Evolutionary conservation across 2,329 filamentous ascomycete species (phyloP).

Genomic region (Rutstroemia sp.): DNA sequence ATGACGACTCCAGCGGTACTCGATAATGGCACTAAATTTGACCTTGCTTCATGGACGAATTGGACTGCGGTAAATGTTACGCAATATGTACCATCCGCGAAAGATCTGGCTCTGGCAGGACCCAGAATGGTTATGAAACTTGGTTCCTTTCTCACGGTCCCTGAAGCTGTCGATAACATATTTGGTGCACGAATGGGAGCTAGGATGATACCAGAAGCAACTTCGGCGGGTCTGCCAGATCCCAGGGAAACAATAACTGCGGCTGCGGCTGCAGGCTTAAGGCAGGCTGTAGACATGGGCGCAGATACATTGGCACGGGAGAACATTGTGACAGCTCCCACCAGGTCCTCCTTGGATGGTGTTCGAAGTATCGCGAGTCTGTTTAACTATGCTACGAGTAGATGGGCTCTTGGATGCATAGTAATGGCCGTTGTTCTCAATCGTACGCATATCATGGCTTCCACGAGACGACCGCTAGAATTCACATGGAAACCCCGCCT

Average conservation of each 20-base stretch:
- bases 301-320: slow-evolving; percentile 30
- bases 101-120: slow-evolving; percentile 61
- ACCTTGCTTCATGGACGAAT: slow-evolving; percentile 48
- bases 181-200: slow-evolving; percentile 46
- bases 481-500: slow-evolving; percentile 68
- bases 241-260: slow-evolving; percentile 32
- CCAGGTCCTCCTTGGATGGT: slow-evolving; percentile 49
- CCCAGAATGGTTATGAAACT: slow-evolving; percentile 64
- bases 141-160: slow-evolving; percentile 52
- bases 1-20: slow-evolving; percentile 21
- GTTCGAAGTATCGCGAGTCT: slow-evolving; percentile 72
- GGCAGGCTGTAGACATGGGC: slow-evolving; percentile 19
- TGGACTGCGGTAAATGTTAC: slow-evolving; percentile 44
- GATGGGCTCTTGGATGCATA: slow-evolving; percentile 86
- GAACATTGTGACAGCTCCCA: slow-evolving; percentile 35
- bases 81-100: slow-evolving; percentile 54
- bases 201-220: slow-evolving; percentile 52
- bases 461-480: slow-evolving; percentile 71
- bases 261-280: slow-evolving; percentile 35
- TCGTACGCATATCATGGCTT: slow-evolving; percentile 87
- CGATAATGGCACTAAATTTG: slow-evolving; percentile 28
- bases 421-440: slow-evolving; percentile 83
- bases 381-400: slow-evolving; percentile 83
- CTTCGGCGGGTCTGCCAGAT: slow-evolving; percentile 36
- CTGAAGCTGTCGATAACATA: slow-evolving; percentile 51